Conservation (phyloP, 495 filamentous ascomycete species). For the Tuber indicum region DNA sequence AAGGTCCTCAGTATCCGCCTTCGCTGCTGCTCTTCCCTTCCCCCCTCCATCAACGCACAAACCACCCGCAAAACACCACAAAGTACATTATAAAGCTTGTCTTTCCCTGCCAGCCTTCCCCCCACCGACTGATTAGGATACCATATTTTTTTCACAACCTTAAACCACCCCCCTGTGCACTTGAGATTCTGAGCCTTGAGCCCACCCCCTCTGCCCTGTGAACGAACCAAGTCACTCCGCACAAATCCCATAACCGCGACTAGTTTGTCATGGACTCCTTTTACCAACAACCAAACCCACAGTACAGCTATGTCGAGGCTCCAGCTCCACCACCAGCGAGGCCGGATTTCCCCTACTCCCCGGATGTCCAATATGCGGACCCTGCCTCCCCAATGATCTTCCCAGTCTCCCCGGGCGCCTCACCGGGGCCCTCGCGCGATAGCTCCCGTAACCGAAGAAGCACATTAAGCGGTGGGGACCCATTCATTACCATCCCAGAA, state of each 20-base stretch:
- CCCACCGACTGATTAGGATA: neutral
- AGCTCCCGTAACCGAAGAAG: constrained; percentile 21
- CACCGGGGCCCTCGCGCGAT: constrained; percentile 24
- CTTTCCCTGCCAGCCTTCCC: constrained; percentile 19
- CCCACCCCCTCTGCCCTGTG: constrained; percentile 7
- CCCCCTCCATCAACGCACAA: constrained; percentile 8
- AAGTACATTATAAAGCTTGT: constrained; percentile 18
- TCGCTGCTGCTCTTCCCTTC: constrained; percentile 17
- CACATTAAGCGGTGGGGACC: constrained; percentile 1
- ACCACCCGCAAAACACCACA: constrained; percentile 16
- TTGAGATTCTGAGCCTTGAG: constrained; percentile 5
- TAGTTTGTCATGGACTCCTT: constrained; percentile 6
- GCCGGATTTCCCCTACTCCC: constrained; percentile 10
- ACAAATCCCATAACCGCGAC: neutral
- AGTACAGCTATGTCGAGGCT: constrained; percentile 17
- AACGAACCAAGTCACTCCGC: neutral
- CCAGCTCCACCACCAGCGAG: constrained; percentile 7
- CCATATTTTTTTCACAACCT: constrained; percentile 4
- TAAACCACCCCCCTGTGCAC: constrained; percentile 4
- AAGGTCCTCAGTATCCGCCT: constrained; percentile 37
- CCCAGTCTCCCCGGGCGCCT: constrained; percentile 28
- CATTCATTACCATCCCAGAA: constrained; percentile 19
- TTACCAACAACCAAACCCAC: constrained; percentile 3
- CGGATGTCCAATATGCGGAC: constrained; percentile 26
- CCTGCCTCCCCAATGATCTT: constrained; percentile 26